Evolutionary conservation across 1,139 yeast genomes (phyloP).

Genomic region (Suhomyces terraborum): DNA sequence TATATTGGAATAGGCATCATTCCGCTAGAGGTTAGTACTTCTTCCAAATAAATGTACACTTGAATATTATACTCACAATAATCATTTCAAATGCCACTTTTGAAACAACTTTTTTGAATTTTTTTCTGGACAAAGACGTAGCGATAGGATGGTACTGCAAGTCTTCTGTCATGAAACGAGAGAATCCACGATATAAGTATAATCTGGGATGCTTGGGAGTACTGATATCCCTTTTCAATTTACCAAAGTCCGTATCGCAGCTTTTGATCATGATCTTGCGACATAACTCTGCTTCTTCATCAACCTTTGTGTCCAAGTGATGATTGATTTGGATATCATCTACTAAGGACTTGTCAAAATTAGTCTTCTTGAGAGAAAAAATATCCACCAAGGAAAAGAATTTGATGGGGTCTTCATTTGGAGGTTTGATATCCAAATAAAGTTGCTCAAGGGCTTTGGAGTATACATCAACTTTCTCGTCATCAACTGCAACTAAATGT

Average conservation of each 20-base stretch:
- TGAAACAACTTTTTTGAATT: conserved; percentile 52
- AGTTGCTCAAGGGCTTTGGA: conserved; percentile 45
- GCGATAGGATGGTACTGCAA: conserved; percentile 45
- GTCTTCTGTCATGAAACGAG: conserved; percentile 62
- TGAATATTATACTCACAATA: conserved; percentile 25
- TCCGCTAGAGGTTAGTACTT: conserved; percentile 34
- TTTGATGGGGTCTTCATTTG: conserved; percentile 28
- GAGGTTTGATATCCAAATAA: conserved; percentile 34
- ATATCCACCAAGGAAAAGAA: conserved; percentile 42
- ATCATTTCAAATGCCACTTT: conserved; percentile 66
- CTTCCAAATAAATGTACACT: neutral
- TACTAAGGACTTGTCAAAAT: conserved; percentile 22
- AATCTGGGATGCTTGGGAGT: conserved; percentile 53
- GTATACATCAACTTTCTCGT: conserved; percentile 51
- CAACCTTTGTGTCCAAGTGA: conserved; percentile 37
- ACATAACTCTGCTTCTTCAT: conserved; percentile 38
- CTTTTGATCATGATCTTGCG: conserved; percentile 39
- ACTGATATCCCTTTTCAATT: conserved; percentile 36
- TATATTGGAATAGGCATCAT: conserved; percentile 64
- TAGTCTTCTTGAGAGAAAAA: conserved; percentile 27
- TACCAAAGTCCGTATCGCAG: conserved; percentile 45
- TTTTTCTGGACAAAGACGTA: conserved; percentile 43
- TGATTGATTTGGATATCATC: conserved; percentile 31
- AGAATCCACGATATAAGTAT: conserved; percentile 55
- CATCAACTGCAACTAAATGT: conserved; percentile 47